Percentiles rank a stretch among this genome's conserved stretches.
Conservation (phyloP, 2,329 filamentous ascomycete genomes). For the Calonectria crousiana region DNA sequence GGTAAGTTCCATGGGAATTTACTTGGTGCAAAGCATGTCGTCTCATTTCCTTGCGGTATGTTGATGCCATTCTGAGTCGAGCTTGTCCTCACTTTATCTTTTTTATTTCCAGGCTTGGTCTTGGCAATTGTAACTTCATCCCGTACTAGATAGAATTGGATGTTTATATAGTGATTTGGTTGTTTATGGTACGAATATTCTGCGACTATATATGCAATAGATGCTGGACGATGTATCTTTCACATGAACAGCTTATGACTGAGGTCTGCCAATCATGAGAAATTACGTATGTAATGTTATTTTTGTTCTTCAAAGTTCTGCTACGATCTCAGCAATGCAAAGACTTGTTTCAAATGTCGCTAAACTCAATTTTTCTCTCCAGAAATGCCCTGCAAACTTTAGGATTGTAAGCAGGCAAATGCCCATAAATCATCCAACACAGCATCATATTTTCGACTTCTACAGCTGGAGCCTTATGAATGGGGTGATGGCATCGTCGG, state of each 20-base stretch:
- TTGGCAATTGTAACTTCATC: no score
- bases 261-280: not conserved
- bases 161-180: not conserved
- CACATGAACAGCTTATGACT: not conserved
- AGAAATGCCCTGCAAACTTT: not conserved
- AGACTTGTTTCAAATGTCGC: not conserved
- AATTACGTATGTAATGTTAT: not conserved
- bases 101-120: no score
- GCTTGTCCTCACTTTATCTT: not conserved
- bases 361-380: not conserved
- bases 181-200: not conserved
- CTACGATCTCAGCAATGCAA: no score
- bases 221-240: not conserved
- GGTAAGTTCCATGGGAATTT: not conserved
- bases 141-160: no score
- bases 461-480: not conserved
- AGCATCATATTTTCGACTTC: not conserved
- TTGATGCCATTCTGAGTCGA: not conserved
- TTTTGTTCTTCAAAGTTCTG: not conserved
- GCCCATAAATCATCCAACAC: not conserved
- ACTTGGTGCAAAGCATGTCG: not conserved
- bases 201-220: not conserved
- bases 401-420: not conserved
- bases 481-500: not conserved
- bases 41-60: not conserved